Percentiles rank a stretch among this genome's conserved stretches.
phyloP scores from a whole-genome alignment of 352 stramenopile genomes.

The Globisporangium cederbergense region DNA sequence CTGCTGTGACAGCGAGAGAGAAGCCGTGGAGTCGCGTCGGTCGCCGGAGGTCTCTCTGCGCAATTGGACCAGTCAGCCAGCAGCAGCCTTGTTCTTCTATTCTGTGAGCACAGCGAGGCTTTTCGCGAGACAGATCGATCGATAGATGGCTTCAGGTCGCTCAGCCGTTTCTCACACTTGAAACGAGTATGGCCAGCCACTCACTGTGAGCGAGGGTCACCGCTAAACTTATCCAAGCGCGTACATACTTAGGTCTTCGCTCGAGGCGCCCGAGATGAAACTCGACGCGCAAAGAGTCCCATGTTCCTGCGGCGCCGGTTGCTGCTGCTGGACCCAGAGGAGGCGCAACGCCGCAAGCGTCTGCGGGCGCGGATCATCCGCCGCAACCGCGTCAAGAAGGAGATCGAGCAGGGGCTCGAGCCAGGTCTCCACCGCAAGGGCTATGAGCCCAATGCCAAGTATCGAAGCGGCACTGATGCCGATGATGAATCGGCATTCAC shows the following conservation, averaged over 20 bases:
- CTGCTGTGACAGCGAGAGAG: constrained; percentile 3
- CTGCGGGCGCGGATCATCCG: constrained; percentile 53
- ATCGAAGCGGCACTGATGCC: neutral
- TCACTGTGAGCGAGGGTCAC: neutral
- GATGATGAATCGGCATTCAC: constrained; percentile 10
- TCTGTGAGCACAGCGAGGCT: neutral
- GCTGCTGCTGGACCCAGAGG: constrained; percentile 50
- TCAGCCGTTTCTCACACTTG: constrained; percentile 10
- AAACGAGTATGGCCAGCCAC: neutral
- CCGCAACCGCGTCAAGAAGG: constrained; percentile 56
- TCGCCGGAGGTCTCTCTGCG: constrained; percentile 2
- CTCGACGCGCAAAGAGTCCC: constrained; percentile 5
- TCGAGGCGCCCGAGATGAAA: constrained; percentile 7
- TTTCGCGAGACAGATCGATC: neutral
- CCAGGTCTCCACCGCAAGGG: constrained; percentile 25
- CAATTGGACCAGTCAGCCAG: constrained; percentile 9
- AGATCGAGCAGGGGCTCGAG: constrained; percentile 44
- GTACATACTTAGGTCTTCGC: neutral
- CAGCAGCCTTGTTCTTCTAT: constrained; percentile 4
- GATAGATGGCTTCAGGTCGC: constrained; percentile 3
- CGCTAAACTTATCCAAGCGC: constrained; percentile 6
- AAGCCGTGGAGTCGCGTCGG: constrained; percentile 2
- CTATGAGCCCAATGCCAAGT: constrained; percentile 3
- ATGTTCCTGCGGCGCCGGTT: constrained; percentile 56
- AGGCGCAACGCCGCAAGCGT: constrained; percentile 36